Evolutionary conservation across 306 rosid species (phyloP).

Genomic region (Nissolia schottii): DNA sequence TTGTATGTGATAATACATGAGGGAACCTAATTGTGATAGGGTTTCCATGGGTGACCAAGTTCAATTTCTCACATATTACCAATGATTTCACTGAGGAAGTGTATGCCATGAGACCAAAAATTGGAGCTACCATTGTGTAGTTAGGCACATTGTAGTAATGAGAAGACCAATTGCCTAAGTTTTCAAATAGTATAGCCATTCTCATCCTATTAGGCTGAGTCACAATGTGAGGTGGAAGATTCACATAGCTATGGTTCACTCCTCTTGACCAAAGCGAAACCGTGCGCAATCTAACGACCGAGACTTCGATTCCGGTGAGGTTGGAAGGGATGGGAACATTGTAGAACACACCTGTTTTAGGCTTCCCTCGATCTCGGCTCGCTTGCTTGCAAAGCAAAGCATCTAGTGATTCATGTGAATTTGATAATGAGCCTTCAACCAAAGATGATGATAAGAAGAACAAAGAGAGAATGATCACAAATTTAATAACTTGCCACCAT

Average conservation of each 20-base stretch:
- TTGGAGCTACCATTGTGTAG: conserved; percentile 64
- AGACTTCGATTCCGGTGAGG: conserved; percentile 59
- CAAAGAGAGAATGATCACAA: conserved; percentile 37
- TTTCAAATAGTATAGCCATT: conserved; percentile 58
- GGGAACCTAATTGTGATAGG: conserved; percentile 53
- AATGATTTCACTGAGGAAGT: conserved; percentile 38
- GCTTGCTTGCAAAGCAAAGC: conserved; percentile 40
- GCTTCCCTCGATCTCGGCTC: conserved; percentile 21
- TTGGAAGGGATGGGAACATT: conserved; percentile 59
- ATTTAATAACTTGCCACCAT: conserved; percentile 38
- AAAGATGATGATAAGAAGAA: conserved; percentile 31
- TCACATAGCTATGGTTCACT: conserved; percentile 36
- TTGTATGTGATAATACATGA: not conserved
- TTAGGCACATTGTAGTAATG: conserved; percentile 53
- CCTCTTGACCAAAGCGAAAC: conserved; percentile 55
- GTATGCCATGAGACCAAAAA: conserved; percentile 58
- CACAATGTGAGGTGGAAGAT: conserved; percentile 49
- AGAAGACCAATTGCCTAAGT: conserved; percentile 81
- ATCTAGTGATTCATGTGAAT: conserved; percentile 41
- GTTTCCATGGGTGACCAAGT: conserved; percentile 25
- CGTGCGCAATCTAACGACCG: conserved; percentile 46
- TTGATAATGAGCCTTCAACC: conserved; percentile 28
- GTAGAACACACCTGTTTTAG: conserved; percentile 53
- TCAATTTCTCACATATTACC: conserved; percentile 25
- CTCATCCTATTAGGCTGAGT: conserved; percentile 44